Percentiles rank a stretch among this genome's conserved stretches.
These are phyloP conservation scores for Penicillium hordei DNA, from an alignment of 2,329 filamentous ascomycete species.

Conservation along the genomic window DNA sequence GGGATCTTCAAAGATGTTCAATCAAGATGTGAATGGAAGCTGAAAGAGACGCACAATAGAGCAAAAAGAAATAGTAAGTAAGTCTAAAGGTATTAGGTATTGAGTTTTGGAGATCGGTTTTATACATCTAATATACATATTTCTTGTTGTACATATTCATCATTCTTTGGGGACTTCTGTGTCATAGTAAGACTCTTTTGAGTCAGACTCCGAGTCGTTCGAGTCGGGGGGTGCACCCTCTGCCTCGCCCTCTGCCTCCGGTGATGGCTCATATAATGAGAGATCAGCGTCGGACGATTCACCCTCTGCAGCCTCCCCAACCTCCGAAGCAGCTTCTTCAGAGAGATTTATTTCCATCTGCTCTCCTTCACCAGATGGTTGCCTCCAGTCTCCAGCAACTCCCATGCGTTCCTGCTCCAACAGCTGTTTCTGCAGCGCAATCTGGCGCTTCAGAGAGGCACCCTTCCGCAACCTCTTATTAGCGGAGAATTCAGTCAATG, in stretches of 20 bases:
- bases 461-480: conserved; percentile 43
- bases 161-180: conserved; percentile 3
- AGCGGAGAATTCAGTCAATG: conserved; percentile 58
- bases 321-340: conserved; percentile 15
- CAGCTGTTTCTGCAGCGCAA: conserved; percentile 39
- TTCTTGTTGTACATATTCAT: conserved; percentile 9
- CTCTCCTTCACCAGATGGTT: conserved; percentile 10
- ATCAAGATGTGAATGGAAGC: background rate
- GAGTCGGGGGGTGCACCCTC: background rate
- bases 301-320: background rate
- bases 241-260: background rate
- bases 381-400: conserved; percentile 21
- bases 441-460: conserved; percentile 39
- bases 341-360: conserved; percentile 17
- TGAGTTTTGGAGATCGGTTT: conserved; percentile 9
- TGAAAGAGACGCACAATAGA: no score
- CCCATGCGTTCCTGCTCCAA: conserved; percentile 29
- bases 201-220: background rate
- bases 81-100: background rate
- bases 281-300: background rate
- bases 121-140: conserved; percentile 28
- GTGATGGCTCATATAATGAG: background rate
- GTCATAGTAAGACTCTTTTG: conserved; percentile 1
- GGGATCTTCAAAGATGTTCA: background rate
- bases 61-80: background rate